Evolutionary conservation across 1,139 yeast species (phyloP), one percentile per base, ranked within the genome.

Genomic region (Geotrichum histeridarum): DNA sequence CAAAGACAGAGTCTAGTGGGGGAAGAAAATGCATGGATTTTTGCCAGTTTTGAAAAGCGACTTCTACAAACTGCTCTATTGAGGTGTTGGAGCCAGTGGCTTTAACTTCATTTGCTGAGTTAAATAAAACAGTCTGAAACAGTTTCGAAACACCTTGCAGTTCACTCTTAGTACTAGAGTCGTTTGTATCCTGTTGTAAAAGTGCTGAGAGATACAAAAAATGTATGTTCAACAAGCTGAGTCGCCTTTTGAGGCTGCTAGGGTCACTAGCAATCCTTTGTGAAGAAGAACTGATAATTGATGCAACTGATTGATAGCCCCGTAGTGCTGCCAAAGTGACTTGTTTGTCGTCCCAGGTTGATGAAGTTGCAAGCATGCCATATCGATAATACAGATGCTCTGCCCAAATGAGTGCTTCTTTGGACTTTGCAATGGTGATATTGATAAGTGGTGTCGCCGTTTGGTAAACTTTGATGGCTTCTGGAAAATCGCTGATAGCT

Each of bases 101-200:
- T 66, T 2, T 83, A 79, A 37, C 63, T 68, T 0, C 76, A 5
- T 65, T 63, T 1, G 73, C 57, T 0, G 60, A 49, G 14, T 59
- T 57, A 47, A 69, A 62, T 4, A 67, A 55, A 6, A 53, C 41
- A 1, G 60, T 51, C 11, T 62, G 58, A 45, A 59, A 58, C 11
- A 46, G 35, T 22, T 58, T 53, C 6, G 57, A 49, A 14, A 57
- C 50, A 8, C 55, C 50, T 42, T 53, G 47, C 2, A 57, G 50
- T 36, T 59, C 62, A 22, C 51, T 38, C 12, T 39, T 50, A 1
- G 50, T 14, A 6, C 44, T 42, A 5, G 31, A 17, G 38, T 58
- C 50, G 11, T 53, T 33, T 7, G 61, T 61, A 32, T 54, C 43
- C 27, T 55, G 42, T 32, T 55, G 60, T 41, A 57, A 35, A 17